phyloP scores from a whole-genome alignment of 257 asterid species.

The Solanum sitiens region DNA sequence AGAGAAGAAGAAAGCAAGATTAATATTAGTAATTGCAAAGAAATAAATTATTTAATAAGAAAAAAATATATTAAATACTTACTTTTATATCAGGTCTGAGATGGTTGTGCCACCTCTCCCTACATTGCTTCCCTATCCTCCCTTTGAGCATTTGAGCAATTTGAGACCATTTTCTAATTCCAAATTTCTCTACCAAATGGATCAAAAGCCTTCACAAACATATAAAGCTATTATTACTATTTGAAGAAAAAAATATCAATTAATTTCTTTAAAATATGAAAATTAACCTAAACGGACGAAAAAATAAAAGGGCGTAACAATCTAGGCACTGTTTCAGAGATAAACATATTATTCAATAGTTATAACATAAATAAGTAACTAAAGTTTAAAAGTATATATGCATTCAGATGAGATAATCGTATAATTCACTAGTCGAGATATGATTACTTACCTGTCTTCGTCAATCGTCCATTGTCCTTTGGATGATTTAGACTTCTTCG shows the following conservation, averaged over 20 bases:
- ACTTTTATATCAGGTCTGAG: constrained; percentile 81
- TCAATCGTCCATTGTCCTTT: constrained; percentile 93
- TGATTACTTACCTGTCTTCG: constrained; percentile 38
- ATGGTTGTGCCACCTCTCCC: constrained; percentile 97
- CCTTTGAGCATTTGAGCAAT: constrained; percentile 70
- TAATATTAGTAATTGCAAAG: not conserved
- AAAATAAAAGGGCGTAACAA: not conserved
- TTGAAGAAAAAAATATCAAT: not conserved
- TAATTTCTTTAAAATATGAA: not conserved
- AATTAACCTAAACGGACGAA: not conserved
- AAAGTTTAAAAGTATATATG: not conserved
- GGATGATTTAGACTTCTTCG: constrained; percentile 36
- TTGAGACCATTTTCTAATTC: constrained; percentile 74
- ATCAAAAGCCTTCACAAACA: constrained; percentile 35
- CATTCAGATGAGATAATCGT: not conserved
- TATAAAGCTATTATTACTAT: not conserved
- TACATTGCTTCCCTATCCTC: constrained; percentile 87
- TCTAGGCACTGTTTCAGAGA: not conserved
- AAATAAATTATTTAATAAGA: not conserved
- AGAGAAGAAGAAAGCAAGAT: not conserved
- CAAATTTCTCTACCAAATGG: constrained; percentile 59
- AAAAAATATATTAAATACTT: constrained; percentile 4
- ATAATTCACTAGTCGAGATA: not conserved
- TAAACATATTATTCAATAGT: too few relatives aligned
- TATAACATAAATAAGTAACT: not conserved